Percentiles rank a stretch among this genome's conserved stretches.
Conservation (phyloP, 2,329 filamentous ascomycete genomes). For the Talaromyces sp. region DNA sequence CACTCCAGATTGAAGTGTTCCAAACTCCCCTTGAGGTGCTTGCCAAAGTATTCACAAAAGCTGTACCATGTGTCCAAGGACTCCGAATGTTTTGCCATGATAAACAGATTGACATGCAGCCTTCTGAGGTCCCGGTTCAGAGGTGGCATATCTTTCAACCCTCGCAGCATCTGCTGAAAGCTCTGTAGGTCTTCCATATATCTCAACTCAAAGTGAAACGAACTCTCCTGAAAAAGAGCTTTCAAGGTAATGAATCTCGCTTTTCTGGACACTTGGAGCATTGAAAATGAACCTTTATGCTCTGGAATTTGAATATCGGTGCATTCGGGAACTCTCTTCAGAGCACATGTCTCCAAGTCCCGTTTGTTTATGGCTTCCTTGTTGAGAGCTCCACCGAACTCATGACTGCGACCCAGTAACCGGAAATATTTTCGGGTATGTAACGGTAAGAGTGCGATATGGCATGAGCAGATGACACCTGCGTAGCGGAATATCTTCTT, state of each 20-base stretch:
- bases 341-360: slow-evolving; percentile 6
- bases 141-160: background rate
- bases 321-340: background rate
- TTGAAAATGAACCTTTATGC: background rate
- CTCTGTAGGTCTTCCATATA: slow-evolving; percentile 17
- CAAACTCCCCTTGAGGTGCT: slow-evolving; percentile 18
- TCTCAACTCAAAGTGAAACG: slow-evolving; percentile 18
- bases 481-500: slow-evolving; percentile 21
- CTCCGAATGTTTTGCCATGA: background rate
- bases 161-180: slow-evolving; percentile 14
- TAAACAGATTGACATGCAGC: slow-evolving; percentile 1
- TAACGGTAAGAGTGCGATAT: slow-evolving; percentile 12
- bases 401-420: background rate
- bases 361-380: too few species aligned
- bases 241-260: slow-evolving; percentile 17
- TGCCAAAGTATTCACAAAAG: slow-evolving; percentile 18
- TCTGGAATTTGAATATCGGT: background rate
- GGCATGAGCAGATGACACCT: slow-evolving; percentile 20
- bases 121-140: background rate
- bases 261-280: background rate
- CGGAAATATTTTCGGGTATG: background rate
- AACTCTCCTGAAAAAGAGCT: slow-evolving; percentile 18
- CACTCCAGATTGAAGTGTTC: slow-evolving; percentile 22
- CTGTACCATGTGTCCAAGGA: background rate
- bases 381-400: background rate